phyloP scores from a whole-genome alignment of 352 stramenopile species.

The Pythium rishiriense region DNA sequence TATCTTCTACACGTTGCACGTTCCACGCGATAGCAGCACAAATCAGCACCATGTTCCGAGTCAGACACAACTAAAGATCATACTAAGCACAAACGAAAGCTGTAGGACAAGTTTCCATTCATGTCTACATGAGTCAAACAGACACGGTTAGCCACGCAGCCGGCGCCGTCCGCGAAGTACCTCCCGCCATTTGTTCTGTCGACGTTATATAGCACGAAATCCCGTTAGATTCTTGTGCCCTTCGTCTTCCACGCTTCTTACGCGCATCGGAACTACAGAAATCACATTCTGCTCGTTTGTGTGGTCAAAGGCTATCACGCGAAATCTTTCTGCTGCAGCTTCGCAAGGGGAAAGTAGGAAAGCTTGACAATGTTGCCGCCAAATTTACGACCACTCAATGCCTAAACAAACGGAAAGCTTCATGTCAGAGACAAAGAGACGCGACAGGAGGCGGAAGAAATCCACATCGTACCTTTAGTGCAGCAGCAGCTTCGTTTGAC shows the following conservation, averaged over 20 bases:
- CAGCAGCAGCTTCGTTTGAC: slow-evolving; percentile 50
- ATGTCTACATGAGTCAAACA: slow-evolving; percentile 30
- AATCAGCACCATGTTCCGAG: neutral
- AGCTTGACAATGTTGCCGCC: slow-evolving; percentile 85
- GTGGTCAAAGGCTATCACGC: slow-evolving; percentile 34
- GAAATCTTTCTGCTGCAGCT: slow-evolving; percentile 72
- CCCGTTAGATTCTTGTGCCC: neutral
- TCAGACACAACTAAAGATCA: neutral
- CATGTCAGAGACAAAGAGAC: slow-evolving; percentile 3
- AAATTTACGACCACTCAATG: slow-evolving; percentile 84
- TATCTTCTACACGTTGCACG: neutral
- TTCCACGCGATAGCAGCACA: slow-evolving; percentile 1
- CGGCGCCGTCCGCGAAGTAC: slow-evolving; percentile 16
- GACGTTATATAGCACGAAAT: neutral
- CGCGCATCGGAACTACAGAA: slow-evolving; percentile 18
- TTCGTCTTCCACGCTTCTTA: neutral
- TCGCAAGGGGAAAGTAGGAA: slow-evolving; percentile 70
- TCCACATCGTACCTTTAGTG: slow-evolving; percentile 52
- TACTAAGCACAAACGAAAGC: slow-evolving; percentile 8
- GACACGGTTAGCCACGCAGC: slow-evolving; percentile 25
- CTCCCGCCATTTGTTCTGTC: slow-evolving; percentile 7
- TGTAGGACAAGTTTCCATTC: slow-evolving; percentile 28
- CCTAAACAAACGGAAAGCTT: slow-evolving; percentile 33
- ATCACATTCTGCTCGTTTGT: slow-evolving; percentile 25
- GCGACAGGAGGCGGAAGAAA: neutral